Evolutionary conservation across 352 stramenopile genomes (phyloP).

Genomic region (Pythium guiyangense): DNA sequence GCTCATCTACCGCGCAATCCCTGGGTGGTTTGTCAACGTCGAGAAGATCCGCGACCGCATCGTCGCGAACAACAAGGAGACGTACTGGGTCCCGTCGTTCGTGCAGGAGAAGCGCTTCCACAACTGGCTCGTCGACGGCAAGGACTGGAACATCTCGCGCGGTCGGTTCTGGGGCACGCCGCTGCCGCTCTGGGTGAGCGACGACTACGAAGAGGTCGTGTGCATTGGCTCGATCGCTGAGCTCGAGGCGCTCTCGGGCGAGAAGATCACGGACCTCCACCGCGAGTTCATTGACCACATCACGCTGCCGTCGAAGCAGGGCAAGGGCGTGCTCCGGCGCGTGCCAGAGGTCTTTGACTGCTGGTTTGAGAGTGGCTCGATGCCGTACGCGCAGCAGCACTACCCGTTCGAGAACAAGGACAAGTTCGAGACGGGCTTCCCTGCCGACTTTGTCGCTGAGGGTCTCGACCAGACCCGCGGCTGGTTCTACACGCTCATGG

Average conservation of each 20-base stretch:
- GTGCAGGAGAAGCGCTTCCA: slow-evolving; percentile 99
- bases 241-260: slow-evolving; percentile 93
- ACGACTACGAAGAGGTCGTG: slow-evolving; percentile 97
- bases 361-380: slow-evolving; percentile 99
- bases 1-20: slow-evolving; percentile 99
- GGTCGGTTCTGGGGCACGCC: slow-evolving; percentile 99
- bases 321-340: slow-evolving; percentile 81
- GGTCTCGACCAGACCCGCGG: slow-evolving; percentile 99
- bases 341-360: slow-evolving; percentile 97
- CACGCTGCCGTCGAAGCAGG: slow-evolving; percentile 95
- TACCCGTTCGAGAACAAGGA: slow-evolving; percentile 99
- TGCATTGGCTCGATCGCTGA: slow-evolving; percentile 96
- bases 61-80: slow-evolving; percentile 87
- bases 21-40: slow-evolving; percentile 99
- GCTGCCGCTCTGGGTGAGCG: slow-evolving; percentile 97
- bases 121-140: slow-evolving; percentile 98
- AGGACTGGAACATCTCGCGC: slow-evolving; percentile 98
- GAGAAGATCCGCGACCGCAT: slow-evolving; percentile 96
- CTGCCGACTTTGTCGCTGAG: slow-evolving; percentile 99
- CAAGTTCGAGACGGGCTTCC: slow-evolving; percentile 95
- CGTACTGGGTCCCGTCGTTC: slow-evolving; percentile 81
- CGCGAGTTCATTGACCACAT: slow-evolving; percentile 98
- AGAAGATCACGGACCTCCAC: slow-evolving; percentile 94
- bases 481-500: slow-evolving; percentile 99
- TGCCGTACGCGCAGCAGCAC: slow-evolving; percentile 99